phyloP scores from a whole-genome alignment of 345 rosid genomes.

The Camelina laxa region DNA sequence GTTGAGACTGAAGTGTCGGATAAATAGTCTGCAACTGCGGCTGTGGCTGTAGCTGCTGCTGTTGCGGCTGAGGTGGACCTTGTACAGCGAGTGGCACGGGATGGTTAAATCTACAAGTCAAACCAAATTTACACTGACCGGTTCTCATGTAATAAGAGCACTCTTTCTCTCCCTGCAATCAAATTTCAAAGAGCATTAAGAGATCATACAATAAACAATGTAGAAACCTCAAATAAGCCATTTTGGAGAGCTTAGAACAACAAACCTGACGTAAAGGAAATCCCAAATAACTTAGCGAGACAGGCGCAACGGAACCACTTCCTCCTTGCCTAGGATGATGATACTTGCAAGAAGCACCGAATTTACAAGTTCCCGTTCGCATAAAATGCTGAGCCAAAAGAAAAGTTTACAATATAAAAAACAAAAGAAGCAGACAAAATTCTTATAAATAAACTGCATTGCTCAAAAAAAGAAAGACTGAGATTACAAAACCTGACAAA shows the following conservation, averaged over 20 bases:
- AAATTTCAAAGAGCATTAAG: background rate
- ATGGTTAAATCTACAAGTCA: constrained; percentile 92
- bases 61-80: constrained; percentile 47
- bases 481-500: constrained; percentile 76
- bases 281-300: constrained; percentile 69
- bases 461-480: background rate
- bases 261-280: constrained; percentile 91
- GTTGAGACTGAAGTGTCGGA: constrained; percentile 64
- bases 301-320: constrained; percentile 60
- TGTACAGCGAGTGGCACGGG: constrained; percentile 67
- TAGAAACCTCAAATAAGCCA: background rate
- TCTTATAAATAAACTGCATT: constrained; percentile 19
- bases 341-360: constrained; percentile 93
- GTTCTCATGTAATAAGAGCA: constrained; percentile 92
- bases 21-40: constrained; percentile 47
- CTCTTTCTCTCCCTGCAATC: constrained; percentile 85
- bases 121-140: constrained; percentile 91
- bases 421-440: no score
- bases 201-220: constrained; percentile 27
- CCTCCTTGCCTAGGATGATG: constrained; percentile 93
- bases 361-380: constrained; percentile 94
- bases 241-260: constrained; percentile 21
- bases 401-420: background rate
- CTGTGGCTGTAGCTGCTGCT: constrained; percentile 41
- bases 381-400: constrained; percentile 65